Conservation (phyloP, 352 stramenopile genomes). For the Hyaloperonospora brassicae region DNA sequence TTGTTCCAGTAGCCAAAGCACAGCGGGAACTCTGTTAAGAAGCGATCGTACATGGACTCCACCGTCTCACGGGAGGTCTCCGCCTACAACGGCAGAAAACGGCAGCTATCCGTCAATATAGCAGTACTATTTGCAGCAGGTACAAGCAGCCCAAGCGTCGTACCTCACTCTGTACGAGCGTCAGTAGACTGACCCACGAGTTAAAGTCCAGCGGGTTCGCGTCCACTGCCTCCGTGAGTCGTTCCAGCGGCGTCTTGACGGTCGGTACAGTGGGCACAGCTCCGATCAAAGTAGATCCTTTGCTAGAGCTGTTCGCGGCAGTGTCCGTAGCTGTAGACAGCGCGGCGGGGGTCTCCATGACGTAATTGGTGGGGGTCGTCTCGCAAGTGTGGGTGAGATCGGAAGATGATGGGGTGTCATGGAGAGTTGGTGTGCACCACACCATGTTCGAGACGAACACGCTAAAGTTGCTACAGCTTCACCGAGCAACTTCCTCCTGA, state of each 20-base stretch:
- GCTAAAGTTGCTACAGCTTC: too few relatives aligned
- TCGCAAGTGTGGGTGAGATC: too few relatives aligned
- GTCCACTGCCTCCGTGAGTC: slow-evolving; percentile 41
- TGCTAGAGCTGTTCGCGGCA: slow-evolving; percentile 4
- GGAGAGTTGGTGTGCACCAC: slow-evolving; percentile 2
- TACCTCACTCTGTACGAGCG: slow-evolving; percentile 65
- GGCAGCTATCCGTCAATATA: neutral
- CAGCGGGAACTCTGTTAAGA: slow-evolving; percentile 66
- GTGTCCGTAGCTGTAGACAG: slow-evolving; percentile 1
- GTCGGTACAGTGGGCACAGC: slow-evolving; percentile 1
- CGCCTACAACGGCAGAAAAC: slow-evolving; percentile 15
- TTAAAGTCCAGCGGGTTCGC: slow-evolving; percentile 76
- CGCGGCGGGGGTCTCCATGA: slow-evolving; percentile 22
- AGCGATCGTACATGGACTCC: slow-evolving; percentile 59
- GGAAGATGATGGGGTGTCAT: too few relatives aligned
- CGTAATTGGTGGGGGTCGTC: slow-evolving; percentile 13
- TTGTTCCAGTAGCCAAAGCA: slow-evolving; percentile 87
- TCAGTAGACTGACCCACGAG: slow-evolving; percentile 64
- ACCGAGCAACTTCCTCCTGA: too few relatives aligned
- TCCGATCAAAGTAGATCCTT: slow-evolving; percentile 7
- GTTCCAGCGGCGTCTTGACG: slow-evolving; percentile 38
- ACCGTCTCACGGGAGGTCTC: slow-evolving; percentile 41
- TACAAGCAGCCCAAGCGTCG: neutral
- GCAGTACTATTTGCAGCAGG: neutral
- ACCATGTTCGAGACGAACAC: neutral